Conservation (phyloP, 2,329 filamentous ascomycete genomes). For the Beauveria varroae region DNA sequence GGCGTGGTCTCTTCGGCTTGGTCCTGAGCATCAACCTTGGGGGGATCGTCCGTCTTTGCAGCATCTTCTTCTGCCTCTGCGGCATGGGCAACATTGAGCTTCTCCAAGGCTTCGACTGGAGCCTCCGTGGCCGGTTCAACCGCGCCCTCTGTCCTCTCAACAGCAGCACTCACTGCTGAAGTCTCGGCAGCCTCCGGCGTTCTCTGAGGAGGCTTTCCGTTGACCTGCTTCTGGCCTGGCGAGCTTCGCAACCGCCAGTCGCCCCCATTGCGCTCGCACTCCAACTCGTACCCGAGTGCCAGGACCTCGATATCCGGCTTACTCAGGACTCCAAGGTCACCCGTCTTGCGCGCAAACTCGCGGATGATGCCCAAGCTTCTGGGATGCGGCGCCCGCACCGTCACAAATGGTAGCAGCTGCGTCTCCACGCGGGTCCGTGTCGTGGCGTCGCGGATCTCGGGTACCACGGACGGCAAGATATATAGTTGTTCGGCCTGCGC, state of each 20-base stretch:
- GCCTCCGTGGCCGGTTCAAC: background rate
- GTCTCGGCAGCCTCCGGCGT: conserved; percentile 11
- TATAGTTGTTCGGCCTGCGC: conserved; percentile 68
- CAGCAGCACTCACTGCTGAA: background rate
- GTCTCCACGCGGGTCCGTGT: conserved; percentile 78
- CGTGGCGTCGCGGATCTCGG: conserved; percentile 79
- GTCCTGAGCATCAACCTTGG: background rate
- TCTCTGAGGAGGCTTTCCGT: conserved; percentile 55
- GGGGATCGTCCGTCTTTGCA: background rate
- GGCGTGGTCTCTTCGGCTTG: conserved; percentile 1
- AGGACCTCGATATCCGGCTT: conserved; percentile 82
- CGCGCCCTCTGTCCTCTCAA: background rate
- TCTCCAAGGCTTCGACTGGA: background rate
- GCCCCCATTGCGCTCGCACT: conserved; percentile 82
- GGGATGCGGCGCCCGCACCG: conserved; percentile 63
- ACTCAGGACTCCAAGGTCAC: conserved; percentile 82
- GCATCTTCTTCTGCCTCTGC: conserved; percentile 9
- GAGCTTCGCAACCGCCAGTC: conserved; percentile 75
- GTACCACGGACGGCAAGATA: conserved; percentile 77
- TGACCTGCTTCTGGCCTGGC: conserved; percentile 72
- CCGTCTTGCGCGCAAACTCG: conserved; percentile 82
- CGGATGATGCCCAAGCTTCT: conserved; percentile 73
- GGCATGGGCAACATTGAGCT: conserved; percentile 13
- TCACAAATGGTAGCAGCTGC: conserved; percentile 77
- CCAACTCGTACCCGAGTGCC: conserved; percentile 88